Base-by-base conservation (phyloP, 2,329 filamentous ascomycete species). In the Penicillium sp. region DNA sequence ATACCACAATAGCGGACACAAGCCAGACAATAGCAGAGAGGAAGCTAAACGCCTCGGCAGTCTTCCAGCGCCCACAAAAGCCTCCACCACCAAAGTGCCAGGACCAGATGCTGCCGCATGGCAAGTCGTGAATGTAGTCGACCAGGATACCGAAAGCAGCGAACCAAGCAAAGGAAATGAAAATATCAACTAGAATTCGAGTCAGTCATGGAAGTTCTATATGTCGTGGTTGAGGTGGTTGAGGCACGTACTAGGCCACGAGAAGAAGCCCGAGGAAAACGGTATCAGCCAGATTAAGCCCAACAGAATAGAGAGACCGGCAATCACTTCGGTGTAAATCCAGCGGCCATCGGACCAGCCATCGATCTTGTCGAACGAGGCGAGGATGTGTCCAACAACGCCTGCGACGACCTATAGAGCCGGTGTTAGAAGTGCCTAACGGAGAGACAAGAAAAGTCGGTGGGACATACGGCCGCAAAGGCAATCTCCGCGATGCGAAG, bases 291-390 rank as follows among this genome's bases (percentile, higher is more conserved):
- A 91, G 65, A 93, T 75, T 28, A 93, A 77, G 5, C 86, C 82
- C n/a, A 91, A 80, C 44, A 93, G 75, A 58, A 93, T 86, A 13
- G 88, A 86, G 19, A 93, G 72, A 22, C 83, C 88, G 2, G 91
- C 88, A 42, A 93, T 83, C 19, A 91, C 86, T 72, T 90, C 86
- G 50, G 89, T 86, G 81, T 92, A 93, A 78, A 93, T 91, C 80
- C 89, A 88, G 60, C 90, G 88, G 38, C 84, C 87, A 42, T 85
- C 79, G 19, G 82, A 79, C 83, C 85, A 88, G 62, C 81, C 76
- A 57, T 82, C 81, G 38, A 81, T 75, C 37, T 80, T 66, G 24
- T 79, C 63, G 55, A 80, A 79, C 3, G 77, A 68, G 73, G 87
- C 83, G 28, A 93, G 85, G 75, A 89, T 90, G 66, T 86, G 75